phyloP scores from a whole-genome alignment of 2,329 filamentous ascomycete species.

The Talaromyces sp. region DNA sequence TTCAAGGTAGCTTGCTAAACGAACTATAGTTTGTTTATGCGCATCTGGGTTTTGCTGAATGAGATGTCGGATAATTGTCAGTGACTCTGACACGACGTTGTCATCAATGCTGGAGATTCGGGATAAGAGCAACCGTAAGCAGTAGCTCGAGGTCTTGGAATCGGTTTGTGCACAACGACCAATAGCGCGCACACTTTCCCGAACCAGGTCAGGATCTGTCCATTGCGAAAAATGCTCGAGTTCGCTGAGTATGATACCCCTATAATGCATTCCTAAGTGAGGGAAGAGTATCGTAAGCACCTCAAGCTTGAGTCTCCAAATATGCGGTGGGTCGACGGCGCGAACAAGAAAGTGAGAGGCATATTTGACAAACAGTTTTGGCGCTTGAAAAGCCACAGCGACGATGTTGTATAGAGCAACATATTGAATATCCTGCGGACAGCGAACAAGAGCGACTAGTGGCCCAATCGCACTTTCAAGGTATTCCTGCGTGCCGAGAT shows the following conservation, averaged over 20 bases:
- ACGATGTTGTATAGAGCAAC: conserved; percentile 93
- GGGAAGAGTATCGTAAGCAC: conserved; percentile 88
- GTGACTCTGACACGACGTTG: conserved; percentile 82
- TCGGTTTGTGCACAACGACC: conserved; percentile 87
- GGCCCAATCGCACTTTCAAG: conserved; percentile 75
- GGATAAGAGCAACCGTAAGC: conserved; percentile 75
- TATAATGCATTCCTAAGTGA: conserved; percentile 69
- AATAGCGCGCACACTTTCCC: conserved; percentile 88
- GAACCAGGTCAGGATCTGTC: conserved; percentile 72
- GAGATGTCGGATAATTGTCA: conserved; percentile 92
- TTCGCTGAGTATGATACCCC: conserved; percentile 86
- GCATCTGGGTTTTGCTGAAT: conserved; percentile 85
- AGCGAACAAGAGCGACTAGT: conserved; percentile 78
- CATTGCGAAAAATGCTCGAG: conserved; percentile 86
- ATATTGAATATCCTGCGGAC: conserved; percentile 82
- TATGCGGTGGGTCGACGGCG: conserved; percentile 71
- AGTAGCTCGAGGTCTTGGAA: conserved; percentile 68
- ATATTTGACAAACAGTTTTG: conserved; percentile 81
- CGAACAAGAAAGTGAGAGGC: conserved; percentile 86
- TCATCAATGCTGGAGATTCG: conserved; percentile 88
- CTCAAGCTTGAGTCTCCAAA: conserved; percentile 92
- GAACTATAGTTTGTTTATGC: conserved; percentile 81
- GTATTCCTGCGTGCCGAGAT: conserved; percentile 77
- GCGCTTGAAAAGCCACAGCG: conserved; percentile 76
- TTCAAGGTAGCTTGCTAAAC: conserved; percentile 87